phyloP scores from a whole-genome alignment of 345 rosid genomes.

The Luvunga scandens region DNA sequence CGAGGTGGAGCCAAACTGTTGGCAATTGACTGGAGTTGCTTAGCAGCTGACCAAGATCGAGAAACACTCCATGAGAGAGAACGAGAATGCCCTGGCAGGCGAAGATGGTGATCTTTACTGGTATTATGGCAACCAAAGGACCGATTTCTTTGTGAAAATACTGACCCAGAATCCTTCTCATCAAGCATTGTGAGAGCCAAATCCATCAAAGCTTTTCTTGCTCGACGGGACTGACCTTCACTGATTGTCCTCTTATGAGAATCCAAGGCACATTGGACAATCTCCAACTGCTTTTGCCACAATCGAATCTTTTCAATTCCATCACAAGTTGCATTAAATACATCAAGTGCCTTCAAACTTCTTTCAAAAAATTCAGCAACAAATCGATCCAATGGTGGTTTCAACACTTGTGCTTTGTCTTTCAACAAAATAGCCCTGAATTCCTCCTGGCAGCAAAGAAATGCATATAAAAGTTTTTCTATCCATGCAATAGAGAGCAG shows the following conservation, averaged over 20 bases:
- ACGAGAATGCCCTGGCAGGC: constrained; percentile 28
- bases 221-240: constrained; percentile 37
- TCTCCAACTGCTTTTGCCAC: constrained; percentile 42
- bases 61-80: constrained; percentile 49
- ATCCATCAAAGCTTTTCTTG: constrained; percentile 42
- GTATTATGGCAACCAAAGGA: constrained; percentile 29
- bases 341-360: constrained; percentile 41
- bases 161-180: constrained; percentile 38
- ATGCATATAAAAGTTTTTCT: constrained; percentile 33
- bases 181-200: constrained; percentile 36
- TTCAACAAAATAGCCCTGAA: constrained; percentile 29
- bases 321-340: constrained; percentile 40
- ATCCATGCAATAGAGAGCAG: constrained; percentile 38
- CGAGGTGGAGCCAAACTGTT: constrained; percentile 31
- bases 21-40: constrained; percentile 37
- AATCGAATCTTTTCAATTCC: constrained; percentile 38
- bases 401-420: constrained; percentile 18
- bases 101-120: constrained; percentile 14
- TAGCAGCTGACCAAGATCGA: constrained; percentile 42
- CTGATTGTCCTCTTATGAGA: constrained; percentile 22
- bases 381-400: constrained; percentile 28
- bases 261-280: constrained; percentile 32
- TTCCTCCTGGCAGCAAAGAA: constrained; percentile 31
- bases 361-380: constrained; percentile 34
- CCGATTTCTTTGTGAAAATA: constrained; percentile 29